Evolutionary conservation across 176 grass and related monocot species (phyloP).

Genomic region (Cymbopogon citratus): DNA sequence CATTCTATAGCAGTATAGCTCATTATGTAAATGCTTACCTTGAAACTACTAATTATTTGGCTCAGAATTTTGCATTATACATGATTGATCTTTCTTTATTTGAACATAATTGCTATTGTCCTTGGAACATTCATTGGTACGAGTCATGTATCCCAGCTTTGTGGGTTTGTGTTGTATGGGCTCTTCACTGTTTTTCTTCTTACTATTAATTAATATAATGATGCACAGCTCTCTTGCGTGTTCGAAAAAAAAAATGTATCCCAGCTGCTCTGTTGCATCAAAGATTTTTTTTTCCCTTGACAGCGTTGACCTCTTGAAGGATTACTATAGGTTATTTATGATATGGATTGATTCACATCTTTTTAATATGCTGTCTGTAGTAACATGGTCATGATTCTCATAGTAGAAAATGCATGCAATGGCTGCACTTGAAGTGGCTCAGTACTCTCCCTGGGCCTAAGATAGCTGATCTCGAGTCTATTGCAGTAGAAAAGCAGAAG

Average conservation of each 20-base stretch:
- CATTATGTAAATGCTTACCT: not conserved
- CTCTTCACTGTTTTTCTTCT: not conserved
- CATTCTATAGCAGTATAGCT: not conserved
- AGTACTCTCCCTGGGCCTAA: not conserved
- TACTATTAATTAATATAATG: not conserved
- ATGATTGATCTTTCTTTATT: not conserved
- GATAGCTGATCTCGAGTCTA: not conserved
- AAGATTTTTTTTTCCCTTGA: not conserved
- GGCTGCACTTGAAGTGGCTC: not conserved
- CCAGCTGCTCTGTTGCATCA: not conserved
- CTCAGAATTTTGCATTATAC: not conserved
- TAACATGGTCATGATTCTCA: slow-evolving; percentile 12
- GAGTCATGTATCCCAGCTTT: not conserved
- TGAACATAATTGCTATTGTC: not conserved
- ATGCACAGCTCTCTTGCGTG: not conserved
- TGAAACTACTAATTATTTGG: not conserved
- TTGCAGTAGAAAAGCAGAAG: slow-evolving; percentile 48
- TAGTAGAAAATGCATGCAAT: not conserved
- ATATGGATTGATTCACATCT: not conserved
- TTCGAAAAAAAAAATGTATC: not conserved
- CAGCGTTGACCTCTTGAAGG: not conserved
- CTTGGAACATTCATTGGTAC: no score
- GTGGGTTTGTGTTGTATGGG: not conserved
- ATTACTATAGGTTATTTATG: not conserved
- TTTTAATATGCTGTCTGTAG: not conserved